These are phyloP conservation scores for Rhynchospora pubera DNA, from an alignment of 176 grass and related monocot species.

Conservation along the genomic window DNA sequence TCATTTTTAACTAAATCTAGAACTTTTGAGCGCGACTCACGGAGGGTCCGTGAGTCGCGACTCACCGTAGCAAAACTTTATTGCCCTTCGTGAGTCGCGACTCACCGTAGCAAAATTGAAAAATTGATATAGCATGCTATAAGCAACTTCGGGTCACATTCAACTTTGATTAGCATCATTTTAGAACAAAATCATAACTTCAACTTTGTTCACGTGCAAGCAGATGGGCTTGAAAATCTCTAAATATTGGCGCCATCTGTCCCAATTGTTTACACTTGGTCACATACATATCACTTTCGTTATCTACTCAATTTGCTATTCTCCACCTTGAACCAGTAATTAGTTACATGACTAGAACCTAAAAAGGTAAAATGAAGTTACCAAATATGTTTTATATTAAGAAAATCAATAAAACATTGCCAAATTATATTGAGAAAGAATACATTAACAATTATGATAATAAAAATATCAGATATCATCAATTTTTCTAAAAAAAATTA, in stretches of 20 bases:
- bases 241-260: not conserved
- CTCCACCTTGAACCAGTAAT: not conserved
- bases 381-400: not conserved
- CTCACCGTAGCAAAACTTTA: no score
- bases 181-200: not conserved
- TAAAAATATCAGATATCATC: no score
- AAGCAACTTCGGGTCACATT: not conserved
- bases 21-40: no score
- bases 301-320: not conserved
- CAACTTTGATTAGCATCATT: not conserved
- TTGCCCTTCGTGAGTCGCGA: no score
- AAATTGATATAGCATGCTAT: no score
- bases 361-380: not conserved
- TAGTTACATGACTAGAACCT: not conserved
- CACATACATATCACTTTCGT: not conserved
- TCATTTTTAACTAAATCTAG: no score
- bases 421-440: not conserved
- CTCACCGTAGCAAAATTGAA: no score
- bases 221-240: not conserved
- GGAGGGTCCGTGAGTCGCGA: no score
- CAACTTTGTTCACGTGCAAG: not conserved
- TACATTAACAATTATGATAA: no score
- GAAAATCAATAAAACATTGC: not conserved
- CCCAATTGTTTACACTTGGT: not conserved
- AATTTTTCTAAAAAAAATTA: no score